Evolutionary conservation across 345 rosid genomes (phyloP), one percentile per base, ranked within the genome.

Genomic region (Carallia brachiata): DNA sequence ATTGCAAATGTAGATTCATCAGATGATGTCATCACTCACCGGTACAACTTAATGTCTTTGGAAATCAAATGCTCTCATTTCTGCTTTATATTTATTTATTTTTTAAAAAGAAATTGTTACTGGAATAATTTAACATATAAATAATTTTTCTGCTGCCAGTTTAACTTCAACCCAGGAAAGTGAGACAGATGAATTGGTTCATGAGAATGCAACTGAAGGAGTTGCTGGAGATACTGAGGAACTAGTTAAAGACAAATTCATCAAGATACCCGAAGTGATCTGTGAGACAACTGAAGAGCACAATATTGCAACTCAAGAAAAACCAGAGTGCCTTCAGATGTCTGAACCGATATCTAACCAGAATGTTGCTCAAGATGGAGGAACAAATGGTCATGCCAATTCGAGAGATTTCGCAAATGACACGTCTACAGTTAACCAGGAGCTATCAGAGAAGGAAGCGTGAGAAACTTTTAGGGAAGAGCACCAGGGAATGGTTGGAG

Each of bases 211-310:
- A 70, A 77, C 56, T 79, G 70, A 61, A 10, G 56, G 63, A 65
- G 68, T 54, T 70, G 75, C 76, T 75, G 80, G 75, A 74, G 81
- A 76, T 68, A 72, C 82, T 16, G 67, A 59, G 67, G 61, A 65
- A 6, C 31, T 82, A 65, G 54, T 81, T 67, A 75, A 78, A 57
- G 88, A 85, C 73, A 77, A 81, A 75, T 71, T 84, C 9, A 75
- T 78, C 18, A 76, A 82, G 68, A 54, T 86, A 73, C 78, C 90
- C 6, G 80, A 77, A 74, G 91, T 78, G 66, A 74, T 82, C 50
- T 57, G 55, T 61, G 82, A 78, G 73, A 78, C 74, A 66, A 69
- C 81, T 58, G 76, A 67, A 19, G 62, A 56, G 18, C 70, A 77
- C 66, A 82, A 50, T 69, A 71, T 68, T 61, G 50, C 84, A 34